A percentile compares a stretch with the other conserved stretches of the same genome.
phyloP scores from a whole-genome alignment of 495 filamentous ascomycete genomes.

The Neurospora sublineolata region DNA sequence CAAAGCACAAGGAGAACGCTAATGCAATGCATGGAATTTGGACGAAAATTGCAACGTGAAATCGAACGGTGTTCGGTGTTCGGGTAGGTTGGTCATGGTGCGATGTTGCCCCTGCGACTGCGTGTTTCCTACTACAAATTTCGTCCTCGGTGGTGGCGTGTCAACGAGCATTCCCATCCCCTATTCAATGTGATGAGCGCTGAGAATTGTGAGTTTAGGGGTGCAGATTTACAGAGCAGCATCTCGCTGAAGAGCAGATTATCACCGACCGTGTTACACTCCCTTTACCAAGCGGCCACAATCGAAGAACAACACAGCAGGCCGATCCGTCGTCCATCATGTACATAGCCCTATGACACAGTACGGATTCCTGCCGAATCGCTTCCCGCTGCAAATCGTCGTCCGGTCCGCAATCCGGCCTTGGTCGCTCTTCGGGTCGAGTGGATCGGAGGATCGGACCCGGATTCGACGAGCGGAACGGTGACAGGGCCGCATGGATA shows the following conservation, averaged over 20 bases:
- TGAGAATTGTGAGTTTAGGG: not conserved
- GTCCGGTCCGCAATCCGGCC: not conserved
- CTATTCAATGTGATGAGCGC: not conserved
- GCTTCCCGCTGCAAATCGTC: not conserved
- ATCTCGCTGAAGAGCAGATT: not conserved
- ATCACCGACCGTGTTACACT: not conserved
- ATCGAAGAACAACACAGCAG: not conserved
- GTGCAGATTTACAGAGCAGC: not conserved
- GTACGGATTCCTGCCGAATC: not conserved
- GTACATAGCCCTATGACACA: not conserved
- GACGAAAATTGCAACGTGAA: not conserved
- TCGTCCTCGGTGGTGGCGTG: not conserved
- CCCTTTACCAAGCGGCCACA: not conserved
- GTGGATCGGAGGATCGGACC: not conserved
- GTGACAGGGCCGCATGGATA: not conserved
- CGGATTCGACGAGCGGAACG: not conserved
- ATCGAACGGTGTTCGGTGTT: not conserved
- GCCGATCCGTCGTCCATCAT: not conserved
- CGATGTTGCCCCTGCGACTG: not conserved
- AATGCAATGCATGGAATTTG: not conserved
- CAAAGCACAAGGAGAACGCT: not conserved
- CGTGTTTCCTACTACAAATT: not conserved
- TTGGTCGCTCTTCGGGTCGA: not conserved
- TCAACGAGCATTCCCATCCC: not conserved
- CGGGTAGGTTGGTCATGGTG: not conserved